These are phyloP conservation scores for Barbarea vulgaris DNA, from an alignment of 345 rosid species.

Conservation along the genomic window DNA sequence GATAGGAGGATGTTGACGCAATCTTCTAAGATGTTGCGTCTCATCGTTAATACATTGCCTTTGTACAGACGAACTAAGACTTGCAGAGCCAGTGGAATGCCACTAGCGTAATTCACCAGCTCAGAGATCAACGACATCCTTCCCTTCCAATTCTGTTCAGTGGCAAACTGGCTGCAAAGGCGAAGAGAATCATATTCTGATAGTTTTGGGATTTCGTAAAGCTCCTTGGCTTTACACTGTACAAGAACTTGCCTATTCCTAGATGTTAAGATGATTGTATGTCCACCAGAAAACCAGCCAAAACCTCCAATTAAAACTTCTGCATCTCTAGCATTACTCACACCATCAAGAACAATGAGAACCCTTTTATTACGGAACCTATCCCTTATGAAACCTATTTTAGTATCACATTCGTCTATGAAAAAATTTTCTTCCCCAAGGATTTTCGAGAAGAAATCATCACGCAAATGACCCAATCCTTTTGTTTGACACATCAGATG, in stretches of 20 bases:
- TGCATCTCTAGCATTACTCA: conserved; percentile 20
- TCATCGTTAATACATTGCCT: neutral
- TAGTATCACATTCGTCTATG: conserved; percentile 14
- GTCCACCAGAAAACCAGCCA: conserved; percentile 35
- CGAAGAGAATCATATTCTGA: neutral
- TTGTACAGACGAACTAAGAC: conserved; percentile 31
- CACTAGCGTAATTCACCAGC: conserved; percentile 30
- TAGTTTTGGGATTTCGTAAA: conserved; percentile 23
- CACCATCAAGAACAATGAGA: conserved; percentile 39
- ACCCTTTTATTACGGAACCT: conserved; percentile 22
- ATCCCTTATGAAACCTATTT: conserved; percentile 3
- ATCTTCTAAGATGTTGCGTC: conserved; percentile 27
- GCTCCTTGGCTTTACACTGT: conserved; percentile 17
- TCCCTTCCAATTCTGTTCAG: neutral
- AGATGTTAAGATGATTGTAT: conserved; percentile 38
- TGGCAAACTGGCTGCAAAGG: conserved; percentile 11
- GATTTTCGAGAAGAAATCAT: conserved; percentile 25
- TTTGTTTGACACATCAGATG: conserved; percentile 19
- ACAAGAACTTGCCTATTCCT: conserved; percentile 34
- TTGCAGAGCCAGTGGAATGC: conserved; percentile 45
- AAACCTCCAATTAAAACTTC: conserved; percentile 34
- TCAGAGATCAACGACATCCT: neutral
- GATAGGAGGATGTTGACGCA: conserved; percentile 19
- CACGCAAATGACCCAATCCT: conserved; percentile 16
- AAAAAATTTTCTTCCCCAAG: conserved; percentile 18